A percentile compares a stretch with the other conserved stretches of the same genome.
Conservation (phyloP, 768 basidiomycete genomes). For the Panellus pusillus region DNA sequence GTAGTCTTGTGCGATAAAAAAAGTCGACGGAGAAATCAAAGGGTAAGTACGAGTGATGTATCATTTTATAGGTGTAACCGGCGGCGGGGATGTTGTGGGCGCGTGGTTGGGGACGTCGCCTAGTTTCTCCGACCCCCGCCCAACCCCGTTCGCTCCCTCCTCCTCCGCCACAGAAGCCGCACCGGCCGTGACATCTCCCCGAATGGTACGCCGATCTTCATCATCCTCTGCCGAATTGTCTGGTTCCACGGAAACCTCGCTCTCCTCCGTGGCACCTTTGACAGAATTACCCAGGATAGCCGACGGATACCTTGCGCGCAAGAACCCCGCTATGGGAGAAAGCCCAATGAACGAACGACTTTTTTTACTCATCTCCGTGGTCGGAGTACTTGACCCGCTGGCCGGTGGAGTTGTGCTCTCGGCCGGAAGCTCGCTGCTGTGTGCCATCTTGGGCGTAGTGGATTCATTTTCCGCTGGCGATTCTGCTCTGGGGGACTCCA, state of each 20-base stretch:
- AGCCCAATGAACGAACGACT: conserved; percentile 55
- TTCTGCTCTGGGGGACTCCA: conserved; percentile 25
- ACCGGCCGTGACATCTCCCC: conserved; percentile 35
- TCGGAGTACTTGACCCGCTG: conserved; percentile 63
- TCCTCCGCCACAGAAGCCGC: conserved; percentile 20
- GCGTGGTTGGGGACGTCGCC: conserved; percentile 13
- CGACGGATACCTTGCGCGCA: conserved; percentile 62
- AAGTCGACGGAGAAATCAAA: conserved; percentile 7
- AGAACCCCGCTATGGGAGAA: conserved; percentile 62
- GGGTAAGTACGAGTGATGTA: conserved; percentile 5
- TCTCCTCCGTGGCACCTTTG: conserved; percentile 14
- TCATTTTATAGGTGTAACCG: conserved; percentile 18
- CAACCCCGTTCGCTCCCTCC: conserved; percentile 12
- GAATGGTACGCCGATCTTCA: conserved; percentile 47
- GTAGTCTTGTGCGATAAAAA: not conserved
- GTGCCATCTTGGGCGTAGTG: conserved; percentile 39
- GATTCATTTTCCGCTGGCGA: conserved; percentile 25
- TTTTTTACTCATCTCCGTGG: conserved; percentile 37
- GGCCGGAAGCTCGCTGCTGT: conserved; percentile 24
- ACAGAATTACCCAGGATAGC: conserved; percentile 29
- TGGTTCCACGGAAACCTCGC: conserved; percentile 7
- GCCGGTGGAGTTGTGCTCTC: conserved; percentile 44
- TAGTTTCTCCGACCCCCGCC: conserved; percentile 15
- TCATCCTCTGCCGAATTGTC: conserved; percentile 25
- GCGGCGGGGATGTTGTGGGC: conserved; percentile 12